Evolutionary conservation across 1,284 basidiomycete genomes (phyloP).

Genomic region (Somion occarium): DNA sequence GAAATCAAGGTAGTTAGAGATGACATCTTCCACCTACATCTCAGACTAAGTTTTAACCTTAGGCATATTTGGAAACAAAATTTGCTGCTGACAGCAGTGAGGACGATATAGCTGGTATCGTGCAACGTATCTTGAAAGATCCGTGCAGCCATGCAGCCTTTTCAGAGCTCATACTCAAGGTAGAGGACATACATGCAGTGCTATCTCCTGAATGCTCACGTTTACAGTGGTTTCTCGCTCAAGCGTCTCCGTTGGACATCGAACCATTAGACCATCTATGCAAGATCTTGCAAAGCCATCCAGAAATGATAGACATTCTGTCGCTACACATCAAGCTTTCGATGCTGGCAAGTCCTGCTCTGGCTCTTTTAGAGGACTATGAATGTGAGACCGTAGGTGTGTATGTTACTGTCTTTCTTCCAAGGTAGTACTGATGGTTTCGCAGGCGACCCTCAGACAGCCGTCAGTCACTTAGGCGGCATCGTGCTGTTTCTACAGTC

Average conservation of each 20-base stretch:
- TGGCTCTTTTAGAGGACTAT: constrained; percentile 64
- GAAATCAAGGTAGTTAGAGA: constrained; percentile 54
- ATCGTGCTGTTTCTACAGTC: constrained; percentile 70
- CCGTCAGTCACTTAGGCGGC: constrained; percentile 69
- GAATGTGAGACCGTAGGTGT: constrained; percentile 75
- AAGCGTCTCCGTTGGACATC: constrained; percentile 49
- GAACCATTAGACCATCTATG: constrained; percentile 65
- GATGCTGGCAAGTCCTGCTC: constrained; percentile 54
- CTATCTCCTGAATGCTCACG: not conserved
- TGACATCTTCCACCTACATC: too few relatives aligned
- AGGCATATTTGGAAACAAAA: constrained; percentile 60
- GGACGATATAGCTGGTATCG: constrained; percentile 45
- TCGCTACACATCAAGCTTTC: constrained; percentile 63
- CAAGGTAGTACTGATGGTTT: constrained; percentile 4
- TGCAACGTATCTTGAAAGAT: constrained; percentile 59
- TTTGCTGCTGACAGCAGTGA: constrained; percentile 42
- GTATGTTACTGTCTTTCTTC: constrained; percentile 19
- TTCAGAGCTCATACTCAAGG: constrained; percentile 53
- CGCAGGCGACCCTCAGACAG: constrained; percentile 74
- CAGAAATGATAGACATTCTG: constrained; percentile 59
- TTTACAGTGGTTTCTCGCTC: constrained; percentile 48
- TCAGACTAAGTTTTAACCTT: too few relatives aligned
- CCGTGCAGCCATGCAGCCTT: constrained; percentile 55
- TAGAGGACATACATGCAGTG: constrained; percentile 23
- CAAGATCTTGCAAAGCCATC: constrained; percentile 54